A percentile compares a stretch with the other conserved stretches of the same genome.
Conservation (phyloP, 768 basidiomycete species). For the Boletus subparvulus region DNA sequence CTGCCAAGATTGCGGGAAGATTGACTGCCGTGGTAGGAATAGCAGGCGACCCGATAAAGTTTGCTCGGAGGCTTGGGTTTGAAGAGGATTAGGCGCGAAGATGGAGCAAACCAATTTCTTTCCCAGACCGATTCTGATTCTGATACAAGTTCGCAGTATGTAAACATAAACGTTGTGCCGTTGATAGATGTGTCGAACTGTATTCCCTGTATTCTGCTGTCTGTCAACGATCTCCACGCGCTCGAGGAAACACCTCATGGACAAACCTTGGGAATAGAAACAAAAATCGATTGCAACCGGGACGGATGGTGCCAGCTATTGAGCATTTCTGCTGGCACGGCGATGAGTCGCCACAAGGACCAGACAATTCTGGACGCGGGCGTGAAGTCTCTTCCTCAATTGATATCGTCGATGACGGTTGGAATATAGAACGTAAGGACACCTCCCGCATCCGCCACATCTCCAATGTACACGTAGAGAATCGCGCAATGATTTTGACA, state of each 20-base stretch:
- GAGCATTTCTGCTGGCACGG: background rate
- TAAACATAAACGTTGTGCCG: constrained; percentile 3
- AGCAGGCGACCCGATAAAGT: constrained; percentile 74
- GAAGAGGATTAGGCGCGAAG: background rate
- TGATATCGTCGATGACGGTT: constrained; percentile 62
- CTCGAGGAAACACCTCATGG: background rate
- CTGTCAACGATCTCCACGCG: background rate
- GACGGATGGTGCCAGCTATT: background rate
- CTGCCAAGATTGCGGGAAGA: constrained; percentile 79
- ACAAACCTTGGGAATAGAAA: no score
- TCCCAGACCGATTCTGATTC: background rate
- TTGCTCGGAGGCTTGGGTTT: constrained; percentile 58
- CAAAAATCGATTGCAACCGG: background rate
- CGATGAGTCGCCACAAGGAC: background rate
- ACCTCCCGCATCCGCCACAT: constrained; percentile 73
- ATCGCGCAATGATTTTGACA: constrained; percentile 84
- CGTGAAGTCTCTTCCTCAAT: constrained; percentile 9
- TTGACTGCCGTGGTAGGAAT: constrained; percentile 76
- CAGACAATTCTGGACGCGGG: background rate
- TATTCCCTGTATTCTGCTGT: constrained; percentile 1
- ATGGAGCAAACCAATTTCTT: background rate
- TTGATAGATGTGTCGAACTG: constrained; percentile 7
- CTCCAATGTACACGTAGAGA: constrained; percentile 86
- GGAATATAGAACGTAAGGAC: constrained; percentile 89
- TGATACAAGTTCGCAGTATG: constrained; percentile 7